phyloP scores from a whole-genome alignment of 2,329 filamentous ascomycete species.

The Pseudonectria buxi region DNA sequence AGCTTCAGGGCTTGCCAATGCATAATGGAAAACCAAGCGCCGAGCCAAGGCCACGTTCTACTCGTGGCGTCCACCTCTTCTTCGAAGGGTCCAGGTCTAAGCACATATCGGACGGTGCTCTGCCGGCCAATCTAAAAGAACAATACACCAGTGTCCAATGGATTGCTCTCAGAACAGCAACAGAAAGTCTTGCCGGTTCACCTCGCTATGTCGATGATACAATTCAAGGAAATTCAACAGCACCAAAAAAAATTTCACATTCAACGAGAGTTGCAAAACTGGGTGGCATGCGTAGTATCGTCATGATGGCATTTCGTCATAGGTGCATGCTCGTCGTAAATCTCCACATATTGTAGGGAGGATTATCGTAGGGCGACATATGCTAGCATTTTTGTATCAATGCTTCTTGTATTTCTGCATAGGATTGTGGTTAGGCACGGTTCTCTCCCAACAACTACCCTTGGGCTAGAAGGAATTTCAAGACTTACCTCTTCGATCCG shows the following conservation, averaged over 20 bases:
- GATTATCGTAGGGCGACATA: no score
- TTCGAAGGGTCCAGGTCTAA: constrained; percentile 12
- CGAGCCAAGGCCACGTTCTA: constrained; percentile 1
- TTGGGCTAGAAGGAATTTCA: background rate
- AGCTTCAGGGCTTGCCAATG: background rate
- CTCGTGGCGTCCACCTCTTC: constrained; percentile 10
- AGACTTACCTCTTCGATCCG: constrained; percentile 83
- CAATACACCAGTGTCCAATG: no score
- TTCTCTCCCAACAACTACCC: no score
- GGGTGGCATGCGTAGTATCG: no score
- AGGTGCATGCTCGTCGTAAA: constrained; percentile 4
- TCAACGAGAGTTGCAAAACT: no score
- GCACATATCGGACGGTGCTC: constrained; percentile 8
- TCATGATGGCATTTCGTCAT: constrained; percentile 6
- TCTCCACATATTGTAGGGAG: no score
- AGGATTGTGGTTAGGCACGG: no score
- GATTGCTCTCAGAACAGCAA: no score
- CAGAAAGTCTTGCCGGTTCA: no score
- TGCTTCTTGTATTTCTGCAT: constrained; percentile 44
- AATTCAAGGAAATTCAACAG: no score
- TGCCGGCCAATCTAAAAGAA: background rate
- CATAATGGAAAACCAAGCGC: background rate
- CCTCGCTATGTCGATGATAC: no score
- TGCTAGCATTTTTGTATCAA: constrained; percentile 21
- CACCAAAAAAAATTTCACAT: no score